Base-by-base conservation (phyloP, 352 stramenopile genomes). In the Phytophthora aleatoria region DNA sequence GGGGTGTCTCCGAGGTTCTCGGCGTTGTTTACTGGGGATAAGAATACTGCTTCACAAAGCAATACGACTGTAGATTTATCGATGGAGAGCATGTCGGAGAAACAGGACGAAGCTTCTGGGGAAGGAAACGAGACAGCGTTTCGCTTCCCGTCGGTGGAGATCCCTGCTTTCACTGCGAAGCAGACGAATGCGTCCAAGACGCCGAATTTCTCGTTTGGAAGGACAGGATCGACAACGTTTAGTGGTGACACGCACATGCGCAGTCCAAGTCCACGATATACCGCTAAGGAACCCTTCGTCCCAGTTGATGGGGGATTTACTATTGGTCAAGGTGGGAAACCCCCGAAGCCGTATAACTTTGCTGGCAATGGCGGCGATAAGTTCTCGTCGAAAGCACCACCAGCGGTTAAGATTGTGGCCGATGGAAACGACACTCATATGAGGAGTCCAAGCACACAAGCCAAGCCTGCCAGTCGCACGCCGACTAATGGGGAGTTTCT, bases 131-230 rank as follows among this genome's bases (percentile, higher is more conserved):
- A 55, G 10, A 10, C 50, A 24, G 16, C 16, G 24, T 60, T 69
- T 44, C 38, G 28, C 13, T 4, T 26, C 12, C 31, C 57, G 3
- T 26, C 27, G 36, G 50, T 66, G 58, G 43, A 71, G 39, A 57
- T 50, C 10, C 42, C 56, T 3, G 48, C 8, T 12, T 63, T 69
- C 20, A 5, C n/a, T 7, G 13, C n/a, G 1, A 44, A 64, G 60
- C 47, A 59, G 15, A 53, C n/a, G 11, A 9, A 27, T 15, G 8
- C 26, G 31, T n/a, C 39, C 3, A 59, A 55, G 15, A 53, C 51
- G n/a, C 47, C 54, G n/a, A 16, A 58, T 35, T 78, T 73, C 35
- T 67, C 62, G 8, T 78, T 75, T 70, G 57, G 53, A 41, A 59
- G 35, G 2, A 5, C 59, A 33, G 50, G 24, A 9, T 28, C 28